Conservation (phyloP, 768 basidiomycete genomes). For the Podaxis pistillaris region DNA sequence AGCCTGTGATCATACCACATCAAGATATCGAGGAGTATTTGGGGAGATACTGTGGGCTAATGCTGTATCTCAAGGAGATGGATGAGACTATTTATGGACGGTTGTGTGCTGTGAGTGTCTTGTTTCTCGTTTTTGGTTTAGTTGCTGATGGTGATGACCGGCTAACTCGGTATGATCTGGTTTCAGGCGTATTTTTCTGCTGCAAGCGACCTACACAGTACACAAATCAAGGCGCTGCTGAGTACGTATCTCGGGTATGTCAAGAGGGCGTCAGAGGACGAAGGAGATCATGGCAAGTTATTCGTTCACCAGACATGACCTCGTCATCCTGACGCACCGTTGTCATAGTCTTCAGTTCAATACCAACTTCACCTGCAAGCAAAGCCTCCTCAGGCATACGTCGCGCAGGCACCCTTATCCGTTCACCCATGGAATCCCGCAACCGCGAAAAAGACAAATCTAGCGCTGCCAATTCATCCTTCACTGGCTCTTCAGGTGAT, state of each 20-base stretch:
- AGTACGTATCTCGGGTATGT: slow-evolving; percentile 55
- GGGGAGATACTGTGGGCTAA: slow-evolving; percentile 83
- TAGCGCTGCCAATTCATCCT: not conserved
- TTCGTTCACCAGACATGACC: not conserved
- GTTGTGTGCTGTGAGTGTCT: slow-evolving; percentile 75
- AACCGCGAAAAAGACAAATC: slow-evolving; percentile 52
- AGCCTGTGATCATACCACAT: slow-evolving; percentile 59
- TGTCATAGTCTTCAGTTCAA: slow-evolving; percentile 45
- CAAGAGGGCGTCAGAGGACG: slow-evolving; percentile 70
- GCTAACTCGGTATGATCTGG: slow-evolving; percentile 6
- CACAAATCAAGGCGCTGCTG: slow-evolving; percentile 77
- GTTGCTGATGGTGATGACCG: not conserved
- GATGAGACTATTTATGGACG: slow-evolving; percentile 86
- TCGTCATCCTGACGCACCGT: not conserved
- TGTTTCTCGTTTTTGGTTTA: not conserved
- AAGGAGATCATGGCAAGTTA: slow-evolving; percentile 63
- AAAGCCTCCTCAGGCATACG: slow-evolving; percentile 62
- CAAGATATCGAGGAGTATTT: slow-evolving; percentile 77
- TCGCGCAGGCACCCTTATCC: slow-evolving; percentile 83
- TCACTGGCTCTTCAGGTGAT: slow-evolving; percentile 22
- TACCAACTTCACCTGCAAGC: slow-evolving; percentile 35
- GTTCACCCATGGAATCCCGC: slow-evolving; percentile 66
- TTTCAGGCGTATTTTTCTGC: slow-evolving; percentile 88
- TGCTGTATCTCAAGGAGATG: slow-evolving; percentile 96
- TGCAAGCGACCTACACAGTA: slow-evolving; percentile 76